phyloP scores from a whole-genome alignment of 106 monocot genomes.

The Dioscorea dumetorum region DNA sequence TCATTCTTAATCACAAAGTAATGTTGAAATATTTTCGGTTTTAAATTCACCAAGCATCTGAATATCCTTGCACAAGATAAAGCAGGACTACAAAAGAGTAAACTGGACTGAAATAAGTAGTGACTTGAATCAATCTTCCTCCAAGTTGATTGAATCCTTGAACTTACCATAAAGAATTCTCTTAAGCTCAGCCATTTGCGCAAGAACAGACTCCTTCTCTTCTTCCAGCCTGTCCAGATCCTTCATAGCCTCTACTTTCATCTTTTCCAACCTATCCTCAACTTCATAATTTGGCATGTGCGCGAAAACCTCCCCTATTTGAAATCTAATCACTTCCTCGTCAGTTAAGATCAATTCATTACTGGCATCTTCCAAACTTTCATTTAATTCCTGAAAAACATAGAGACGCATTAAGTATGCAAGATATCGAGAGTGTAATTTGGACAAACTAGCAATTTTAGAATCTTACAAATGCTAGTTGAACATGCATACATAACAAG shows the following conservation, averaged over 20 bases:
- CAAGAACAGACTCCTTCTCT: conserved; percentile 54
- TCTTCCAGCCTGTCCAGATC: conserved; percentile 47
- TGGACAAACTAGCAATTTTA: too few relatives aligned
- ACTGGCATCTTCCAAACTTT: conserved; percentile 63
- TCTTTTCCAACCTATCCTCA: conserved; percentile 50
- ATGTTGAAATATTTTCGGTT: too few relatives aligned
- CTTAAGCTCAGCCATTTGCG: conserved; percentile 74
- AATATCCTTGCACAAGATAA: too few relatives aligned
- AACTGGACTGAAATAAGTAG: too few relatives aligned
- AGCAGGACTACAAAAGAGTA: too few relatives aligned
- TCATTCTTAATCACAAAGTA: too few relatives aligned
- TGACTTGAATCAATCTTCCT: conserved; percentile 42
- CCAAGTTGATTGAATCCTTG: conserved; percentile 72
- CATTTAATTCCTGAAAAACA: conserved; percentile 52
- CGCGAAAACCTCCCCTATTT: conserved; percentile 60
- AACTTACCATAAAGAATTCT: conserved; percentile 74
- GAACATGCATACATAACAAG: too few relatives aligned
- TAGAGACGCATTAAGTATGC: too few relatives aligned
- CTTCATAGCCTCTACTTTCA: conserved; percentile 48
- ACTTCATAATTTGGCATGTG: conserved; percentile 63
- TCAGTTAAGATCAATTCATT: conserved; percentile 72
- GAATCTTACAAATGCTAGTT: too few relatives aligned
- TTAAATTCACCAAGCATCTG: too few relatives aligned
- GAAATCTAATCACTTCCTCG: conserved; percentile 62
- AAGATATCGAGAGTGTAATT: too few relatives aligned